phyloP scores from a whole-genome alignment of 1,284 basidiomycete species.

The Apiotrichum veenhuisii region DNA sequence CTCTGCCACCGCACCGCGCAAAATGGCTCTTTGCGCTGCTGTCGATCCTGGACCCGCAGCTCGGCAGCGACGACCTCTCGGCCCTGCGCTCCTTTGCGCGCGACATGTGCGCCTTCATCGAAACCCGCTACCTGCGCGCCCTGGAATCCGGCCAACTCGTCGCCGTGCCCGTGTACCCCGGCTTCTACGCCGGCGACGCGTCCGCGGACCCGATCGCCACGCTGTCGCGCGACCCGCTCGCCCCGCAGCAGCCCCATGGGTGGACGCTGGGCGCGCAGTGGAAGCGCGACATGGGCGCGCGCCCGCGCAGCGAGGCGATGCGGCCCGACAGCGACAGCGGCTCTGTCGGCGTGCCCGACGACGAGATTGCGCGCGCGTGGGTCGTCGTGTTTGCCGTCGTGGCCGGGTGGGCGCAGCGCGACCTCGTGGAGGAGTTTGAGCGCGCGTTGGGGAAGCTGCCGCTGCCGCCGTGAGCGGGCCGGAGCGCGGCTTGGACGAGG shows the following conservation, averaged over 20 bases:
- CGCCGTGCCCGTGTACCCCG: slow-evolving; percentile 5
- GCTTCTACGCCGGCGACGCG: slow-evolving; percentile 14
- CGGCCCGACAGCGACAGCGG: slow-evolving; percentile 9
- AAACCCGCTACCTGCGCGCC: slow-evolving; percentile 28
- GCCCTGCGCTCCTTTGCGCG: slow-evolving; percentile 72
- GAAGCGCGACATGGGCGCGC: slow-evolving; percentile 11
- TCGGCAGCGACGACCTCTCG: slow-evolving; percentile 74
- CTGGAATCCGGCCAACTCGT: not conserved
- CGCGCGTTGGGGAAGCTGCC: slow-evolving; percentile 23
- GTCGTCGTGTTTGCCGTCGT: slow-evolving; percentile 69
- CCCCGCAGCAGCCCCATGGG: not conserved
- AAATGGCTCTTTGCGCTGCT: slow-evolving; percentile 82
- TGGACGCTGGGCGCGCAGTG: slow-evolving; percentile 17
- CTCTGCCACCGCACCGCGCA: slow-evolving; percentile 63
- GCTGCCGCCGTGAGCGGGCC: too few species aligned
- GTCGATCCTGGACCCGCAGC: slow-evolving; percentile 64
- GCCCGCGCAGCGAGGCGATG: slow-evolving; percentile 6
- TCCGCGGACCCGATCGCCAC: slow-evolving; percentile 9
- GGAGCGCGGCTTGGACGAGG: too few species aligned
- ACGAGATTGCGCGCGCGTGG: slow-evolving; percentile 61
- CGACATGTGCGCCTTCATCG: slow-evolving; percentile 62
- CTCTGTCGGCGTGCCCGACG: slow-evolving; percentile 27
- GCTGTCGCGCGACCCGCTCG: slow-evolving; percentile 2
- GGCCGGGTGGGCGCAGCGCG: slow-evolving; percentile 77
- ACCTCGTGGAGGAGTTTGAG: slow-evolving; percentile 74